Evolutionary conservation across 257 asterid genomes (phyloP).

Genomic region (Solanum bulbocastanum): DNA sequence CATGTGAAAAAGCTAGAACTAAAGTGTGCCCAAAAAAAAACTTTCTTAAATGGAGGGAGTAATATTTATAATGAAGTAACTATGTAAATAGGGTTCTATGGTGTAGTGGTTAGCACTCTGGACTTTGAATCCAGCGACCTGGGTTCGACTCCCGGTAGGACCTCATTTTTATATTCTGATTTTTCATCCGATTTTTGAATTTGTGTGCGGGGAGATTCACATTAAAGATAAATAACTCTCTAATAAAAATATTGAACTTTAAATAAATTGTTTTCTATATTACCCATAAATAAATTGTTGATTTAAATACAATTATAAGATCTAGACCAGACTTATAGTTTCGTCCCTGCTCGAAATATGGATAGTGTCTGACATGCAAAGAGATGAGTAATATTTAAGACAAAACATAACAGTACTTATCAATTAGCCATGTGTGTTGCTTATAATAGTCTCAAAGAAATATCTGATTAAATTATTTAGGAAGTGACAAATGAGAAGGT

Average conservation of each 20-base stretch:
- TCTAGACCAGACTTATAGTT: fast-evolving
- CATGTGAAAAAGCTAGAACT: fast-evolving
- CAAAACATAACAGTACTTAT: not conserved
- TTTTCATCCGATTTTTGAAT: too few relatives aligned
- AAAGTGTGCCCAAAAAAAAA: too few relatives aligned
- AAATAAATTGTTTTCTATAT: too few relatives aligned
- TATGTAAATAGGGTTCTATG: conserved; percentile 5
- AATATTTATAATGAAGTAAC: too few relatives aligned
- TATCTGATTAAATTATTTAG: not conserved
- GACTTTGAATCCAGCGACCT: conserved; percentile 99
- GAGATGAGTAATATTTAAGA: not conserved
- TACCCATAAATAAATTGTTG: too few relatives aligned
- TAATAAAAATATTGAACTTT: too few relatives aligned
- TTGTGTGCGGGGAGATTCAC: too few relatives aligned
- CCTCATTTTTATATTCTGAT: conserved; percentile 17
- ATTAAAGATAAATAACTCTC: too few relatives aligned
- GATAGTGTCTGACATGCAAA: not conserved
- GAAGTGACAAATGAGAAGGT: not conserved
- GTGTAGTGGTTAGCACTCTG: conserved; percentile 99
- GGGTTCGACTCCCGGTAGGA: conserved; percentile 99
- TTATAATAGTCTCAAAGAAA: too few relatives aligned
- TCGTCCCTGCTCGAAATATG: not conserved
- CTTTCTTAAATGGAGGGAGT: too few relatives aligned
- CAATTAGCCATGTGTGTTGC: not conserved
- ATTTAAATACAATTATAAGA: too few relatives aligned